Base-by-base conservation (phyloP, 352 stramenopile species). In the Elongisporangium anandrum region DNA sequence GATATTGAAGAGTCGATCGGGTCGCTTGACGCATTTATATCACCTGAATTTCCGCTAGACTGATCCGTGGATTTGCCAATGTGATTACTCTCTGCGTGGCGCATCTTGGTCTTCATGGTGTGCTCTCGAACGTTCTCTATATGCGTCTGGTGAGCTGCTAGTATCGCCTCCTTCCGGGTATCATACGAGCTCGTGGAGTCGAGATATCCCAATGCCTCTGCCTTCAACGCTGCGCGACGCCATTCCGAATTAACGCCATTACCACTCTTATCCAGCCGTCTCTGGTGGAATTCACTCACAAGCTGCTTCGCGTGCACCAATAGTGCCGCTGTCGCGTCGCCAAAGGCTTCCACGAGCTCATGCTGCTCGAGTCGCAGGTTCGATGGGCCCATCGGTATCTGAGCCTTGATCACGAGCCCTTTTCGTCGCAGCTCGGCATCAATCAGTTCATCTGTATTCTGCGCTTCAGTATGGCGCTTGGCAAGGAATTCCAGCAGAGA, bases 361-460 rank as follows among this genome's bases (percentile, higher is more conserved):
- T 67, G 20, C 0, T 68, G 45, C 20, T 85, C 70, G 6, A 94
- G 60, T 10, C 61, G 60, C 38, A 92, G 63, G 47, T 75, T 74
- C 3, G 84, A 86, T 2, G 81, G 78, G 1, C 81, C 84, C 41
- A 94, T 73, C 1, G 84, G 84, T 54, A 92, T 85, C 58, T 94
- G 84, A 12, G 78, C 76, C 48, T 87, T 89, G 21, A 90, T 54
- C 19, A 90, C 75, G n/a, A 94, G 72, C 17, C 84, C 84, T 20
- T 76, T 60, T 0, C 64, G 55, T 29, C 72, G 76, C 20, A 94
- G 56, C n/a, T 82, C 57, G 9, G 72, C 51, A 1, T 72, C 81
- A 16, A 81, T 66, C 22, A 57, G 60, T 17, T 79, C 68, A 48
- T 94, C 84, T 0, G 65, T 60, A 0, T 63, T 49, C 4, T 69